Evolutionary conservation across 2,329 filamentous ascomycete species (phyloP), one percentile per base, ranked within the genome.

Genomic region (Albophoma yamanashiensis): DNA sequence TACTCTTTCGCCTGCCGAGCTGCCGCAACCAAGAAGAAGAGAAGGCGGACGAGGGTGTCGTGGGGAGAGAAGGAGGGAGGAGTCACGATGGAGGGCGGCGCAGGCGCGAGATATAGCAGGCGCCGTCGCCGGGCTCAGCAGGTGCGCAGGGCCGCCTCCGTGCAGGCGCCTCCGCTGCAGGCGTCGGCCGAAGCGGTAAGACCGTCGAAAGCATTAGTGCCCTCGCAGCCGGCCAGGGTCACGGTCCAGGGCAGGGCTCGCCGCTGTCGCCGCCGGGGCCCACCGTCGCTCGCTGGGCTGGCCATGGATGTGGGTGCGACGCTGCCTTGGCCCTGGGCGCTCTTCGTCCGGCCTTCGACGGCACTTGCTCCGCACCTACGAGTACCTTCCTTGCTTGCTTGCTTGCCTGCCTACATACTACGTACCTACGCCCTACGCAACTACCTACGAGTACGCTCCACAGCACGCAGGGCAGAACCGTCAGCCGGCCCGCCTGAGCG

Each of bases 41-140:
- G 77, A 81, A 81, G 70, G 75, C 75, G 77, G 80, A 84, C 79
- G 80, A 80, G 73, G 76, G 75, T 75, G 74, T 84, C 80, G 81
- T 83, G 78, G 79, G 73, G 78, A 80, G 71, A 72, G 64, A 63
- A 62, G 73, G 72, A 73, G 75, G 72, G 77, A 78, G 76, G 73
- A 76, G 77, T 76, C 78, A 75, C 76, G 78, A 78, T 57, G 60
- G 59, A 58, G 60, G 57, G 62, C 58, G 60, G 60, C 43, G 58
- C 58, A 43, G 43, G 59, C 43, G 56, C 56, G 59, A 60, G 59
- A 58, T 60, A 60, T 58, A 58, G 50, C 45, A 36, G 34, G 55
- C 36, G n/a, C 38, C 55, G 6, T 5, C 27, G 27, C 27, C 27
- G 27, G 27, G 39, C 17, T 36, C 34, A 36, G 34, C 34, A 36